Conservation (phyloP, 257 asterid species). For the Forsythia viridissima region DNA sequence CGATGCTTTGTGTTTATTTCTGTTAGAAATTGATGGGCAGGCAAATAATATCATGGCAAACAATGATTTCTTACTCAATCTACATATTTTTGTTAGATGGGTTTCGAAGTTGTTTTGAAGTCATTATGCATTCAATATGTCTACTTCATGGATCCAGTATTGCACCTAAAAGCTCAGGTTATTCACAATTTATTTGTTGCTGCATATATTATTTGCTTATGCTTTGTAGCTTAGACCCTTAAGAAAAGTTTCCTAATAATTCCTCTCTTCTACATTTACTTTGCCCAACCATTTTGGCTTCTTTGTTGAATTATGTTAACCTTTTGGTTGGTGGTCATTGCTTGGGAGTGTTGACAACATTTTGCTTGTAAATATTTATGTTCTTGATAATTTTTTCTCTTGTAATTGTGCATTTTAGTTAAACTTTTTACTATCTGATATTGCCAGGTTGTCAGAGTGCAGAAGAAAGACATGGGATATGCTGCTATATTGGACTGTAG, state of each 20-base stretch:
- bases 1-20: no score
- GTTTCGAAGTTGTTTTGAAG: no score
- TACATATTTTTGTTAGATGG: no score
- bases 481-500: neutral
- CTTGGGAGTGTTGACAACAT: neutral
- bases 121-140: no score
- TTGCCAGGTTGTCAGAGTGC: constrained; percentile 89
- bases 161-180: neutral
- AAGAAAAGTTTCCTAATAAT: neutral
- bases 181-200: neutral
- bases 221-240: neutral
- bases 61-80: no score
- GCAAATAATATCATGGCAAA: no score
- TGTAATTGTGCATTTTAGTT: neutral
- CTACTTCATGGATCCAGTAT: neutral
- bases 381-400: neutral
- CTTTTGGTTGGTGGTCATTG: neutral
- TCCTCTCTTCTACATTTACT: neutral
- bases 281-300: neutral
- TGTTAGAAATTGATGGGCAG: no score
- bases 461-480: constrained; percentile 89
- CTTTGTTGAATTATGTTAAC: neutral
- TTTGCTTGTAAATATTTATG: neutral
- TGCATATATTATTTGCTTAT: neutral
- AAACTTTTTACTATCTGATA: constrained; percentile 14